Base-by-base conservation (phyloP, 768 basidiomycete genomes). In the Pleurotus pulmonarius region DNA sequence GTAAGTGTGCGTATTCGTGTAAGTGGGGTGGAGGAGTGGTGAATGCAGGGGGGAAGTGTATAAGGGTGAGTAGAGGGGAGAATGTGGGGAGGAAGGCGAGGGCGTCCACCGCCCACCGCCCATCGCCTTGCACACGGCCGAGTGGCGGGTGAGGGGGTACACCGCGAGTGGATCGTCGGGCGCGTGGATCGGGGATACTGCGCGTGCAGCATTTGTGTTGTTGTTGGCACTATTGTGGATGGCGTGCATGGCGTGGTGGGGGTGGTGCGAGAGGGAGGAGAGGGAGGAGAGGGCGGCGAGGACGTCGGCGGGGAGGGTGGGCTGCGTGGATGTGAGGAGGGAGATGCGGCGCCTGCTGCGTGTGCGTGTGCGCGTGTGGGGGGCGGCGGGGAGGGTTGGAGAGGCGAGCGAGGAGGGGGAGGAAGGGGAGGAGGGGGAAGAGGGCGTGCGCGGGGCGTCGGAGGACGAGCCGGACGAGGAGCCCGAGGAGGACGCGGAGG, bases 31-130 rank as follows among this genome's bases (percentile, higher is more conserved):
- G 7, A 8, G 3, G 3, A 34, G 8, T 3, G 29, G 29, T 1
- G 29, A 34, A 8, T 34, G 8, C 9, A 34, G 29, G 8, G 29
- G 29, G 1, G 29, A 34, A 11, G 29, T 2, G 29, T 11, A 8
- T 0, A 34, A 8, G 8, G 29, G 29, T 3, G 29, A 29, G 4
- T 34, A 8, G 1, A 34, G 7, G 29, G 29, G 9, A 3, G 29
- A 34, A 11, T 9, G 29, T 8, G 29, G 29, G 9, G 29, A 34
- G 9, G 29, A 34, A 2, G 29, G 29, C 63, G 85, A 86, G 34
- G 90, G 90, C 60, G 82, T 81, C 90, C 90, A 92, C 34, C 90
- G 83, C 13, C 90, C 90, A 12, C 88, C 88, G 46, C 90, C 90
- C 16, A 83, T 81, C 1, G 85, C 86, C 63, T 92, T 92, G 73